Evolutionary conservation across 768 basidiomycete genomes (phyloP).

Genomic region (Xanthoconium purpureum): DNA sequence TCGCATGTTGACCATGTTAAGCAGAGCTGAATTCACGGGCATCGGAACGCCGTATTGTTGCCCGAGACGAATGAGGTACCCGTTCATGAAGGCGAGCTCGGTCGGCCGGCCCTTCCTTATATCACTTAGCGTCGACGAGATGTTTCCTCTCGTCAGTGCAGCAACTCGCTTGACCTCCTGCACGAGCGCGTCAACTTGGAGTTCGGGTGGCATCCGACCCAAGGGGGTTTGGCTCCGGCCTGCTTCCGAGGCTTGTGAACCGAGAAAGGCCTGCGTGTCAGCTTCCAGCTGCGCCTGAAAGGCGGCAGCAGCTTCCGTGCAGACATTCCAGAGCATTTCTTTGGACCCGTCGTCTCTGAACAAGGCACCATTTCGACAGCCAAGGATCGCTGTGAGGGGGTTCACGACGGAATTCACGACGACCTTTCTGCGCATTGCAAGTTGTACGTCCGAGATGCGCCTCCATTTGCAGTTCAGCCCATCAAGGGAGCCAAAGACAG

Average conservation of each 20-base stretch:
- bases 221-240: constrained; percentile 27
- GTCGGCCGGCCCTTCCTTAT: constrained; percentile 58
- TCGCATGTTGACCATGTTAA: constrained; percentile 60
- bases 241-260: constrained; percentile 22
- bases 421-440: constrained; percentile 73
- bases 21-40: constrained; percentile 53
- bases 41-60: constrained; percentile 52
- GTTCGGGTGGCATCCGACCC: constrained; percentile 43
- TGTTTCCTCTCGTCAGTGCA: constrained; percentile 56
- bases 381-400: constrained; percentile 78
- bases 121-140: constrained; percentile 81
- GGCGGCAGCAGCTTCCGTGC: constrained; percentile 64
- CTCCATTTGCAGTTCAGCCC: constrained; percentile 61
- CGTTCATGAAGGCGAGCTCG: constrained; percentile 82
- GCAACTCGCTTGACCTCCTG: constrained; percentile 59
- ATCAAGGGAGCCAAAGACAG: constrained; percentile 55
- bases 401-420: constrained; percentile 82
- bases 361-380: constrained; percentile 77
- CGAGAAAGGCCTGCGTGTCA: constrained; percentile 31
- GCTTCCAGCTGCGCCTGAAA: constrained; percentile 52
- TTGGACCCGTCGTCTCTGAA: constrained; percentile 44
- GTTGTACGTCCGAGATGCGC: constrained; percentile 63
- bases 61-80: constrained; percentile 71
- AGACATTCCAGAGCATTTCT: constrained; percentile 51
- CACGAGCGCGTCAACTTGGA: constrained; percentile 46